Base-by-base conservation (phyloP, 495 filamentous ascomycete species). In the Durotheca rogersii region DNA sequence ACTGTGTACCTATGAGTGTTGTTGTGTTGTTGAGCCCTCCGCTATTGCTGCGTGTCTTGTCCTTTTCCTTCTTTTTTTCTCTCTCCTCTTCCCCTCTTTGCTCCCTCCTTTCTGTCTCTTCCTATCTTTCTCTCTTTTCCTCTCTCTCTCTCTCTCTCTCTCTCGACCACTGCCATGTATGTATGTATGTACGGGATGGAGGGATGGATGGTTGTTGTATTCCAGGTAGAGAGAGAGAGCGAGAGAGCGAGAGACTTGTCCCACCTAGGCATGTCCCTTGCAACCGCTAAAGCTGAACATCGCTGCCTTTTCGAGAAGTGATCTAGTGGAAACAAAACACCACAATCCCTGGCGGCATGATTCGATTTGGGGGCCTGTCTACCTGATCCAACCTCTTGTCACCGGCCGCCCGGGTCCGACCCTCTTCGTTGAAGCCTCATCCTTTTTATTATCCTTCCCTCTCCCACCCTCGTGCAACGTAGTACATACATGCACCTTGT, bases 231-330 rank as follows among this genome's bases (percentile, higher is more conserved):
- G n/a, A n/a, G n/a, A n/a, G n/a, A n/a, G n/a, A n/a, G n/a, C n/a
- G n/a, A n/a, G n/a, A n/a, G n/a, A n/a, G n/a, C n/a, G n/a, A n/a
- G n/a, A 53, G 55, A 58, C 55, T 53, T 58, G 27, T 53, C 55
- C 55, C 19, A 58, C 49, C 38, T 58, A 53, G 55, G 55, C 44
- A 58, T 53, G 40, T 53, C 39, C 18, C 36, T 29, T 6, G 18
- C 37, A 29, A 27, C 4, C 23, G 4, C 4, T 27, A 4, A 27
- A 27, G 23, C 23, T 9, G 4, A 4, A 27, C 23, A 27, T 51
- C 6, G 21, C 44, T 49, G 29, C 19, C 45, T 38, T 59, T 50
- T 40, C 49, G 12, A 49, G 19, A 14, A 36, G 45, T 49, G 44
- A 33, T 23, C 25, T 20, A 16, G 33, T 10, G 14, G 21, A 38